phyloP scores from a whole-genome alignment of 441 rosid genomes.

The Syzygium syzygioides region DNA sequence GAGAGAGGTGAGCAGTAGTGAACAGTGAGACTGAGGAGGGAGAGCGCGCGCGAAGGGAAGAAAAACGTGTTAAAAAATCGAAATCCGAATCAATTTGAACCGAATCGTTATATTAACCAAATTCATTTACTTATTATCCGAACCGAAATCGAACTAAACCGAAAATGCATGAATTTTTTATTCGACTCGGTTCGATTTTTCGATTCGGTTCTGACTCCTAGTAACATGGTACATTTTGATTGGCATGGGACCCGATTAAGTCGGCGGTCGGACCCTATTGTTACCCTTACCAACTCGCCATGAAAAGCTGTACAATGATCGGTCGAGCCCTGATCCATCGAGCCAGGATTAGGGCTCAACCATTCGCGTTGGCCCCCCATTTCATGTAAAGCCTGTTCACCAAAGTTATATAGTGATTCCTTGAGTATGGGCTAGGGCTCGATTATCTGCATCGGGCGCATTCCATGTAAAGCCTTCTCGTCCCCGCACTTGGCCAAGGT shows the following conservation, averaged over 20 bases:
- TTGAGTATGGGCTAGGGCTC: rapidly evolving
- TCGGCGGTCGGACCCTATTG: rapidly evolving
- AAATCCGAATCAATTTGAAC: too few relatives aligned
- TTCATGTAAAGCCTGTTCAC: not conserved
- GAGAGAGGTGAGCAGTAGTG: too few relatives aligned
- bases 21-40: too few relatives aligned
- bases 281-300: rapidly evolving
- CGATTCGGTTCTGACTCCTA: too few relatives aligned
- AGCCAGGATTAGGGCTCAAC: not conserved
- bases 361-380: rapidly evolving
- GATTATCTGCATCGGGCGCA: not conserved
- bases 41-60: too few relatives aligned
- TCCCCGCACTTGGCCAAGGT: not conserved
- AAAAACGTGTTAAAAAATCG: too few relatives aligned
- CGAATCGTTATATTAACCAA: too few relatives aligned
- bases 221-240: not conserved
- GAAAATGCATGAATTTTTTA: too few relatives aligned
- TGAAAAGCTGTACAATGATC: not conserved
- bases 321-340: not conserved
- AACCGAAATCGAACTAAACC: too few relatives aligned
- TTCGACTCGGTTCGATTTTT: too few relatives aligned
- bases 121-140: too few relatives aligned
- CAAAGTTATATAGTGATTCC: rapidly evolving
- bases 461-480: not conserved
- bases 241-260: not conserved